Evolutionary conservation across 768 basidiomycete genomes (phyloP).

Genomic region (Lentinula guzmanii): DNA sequence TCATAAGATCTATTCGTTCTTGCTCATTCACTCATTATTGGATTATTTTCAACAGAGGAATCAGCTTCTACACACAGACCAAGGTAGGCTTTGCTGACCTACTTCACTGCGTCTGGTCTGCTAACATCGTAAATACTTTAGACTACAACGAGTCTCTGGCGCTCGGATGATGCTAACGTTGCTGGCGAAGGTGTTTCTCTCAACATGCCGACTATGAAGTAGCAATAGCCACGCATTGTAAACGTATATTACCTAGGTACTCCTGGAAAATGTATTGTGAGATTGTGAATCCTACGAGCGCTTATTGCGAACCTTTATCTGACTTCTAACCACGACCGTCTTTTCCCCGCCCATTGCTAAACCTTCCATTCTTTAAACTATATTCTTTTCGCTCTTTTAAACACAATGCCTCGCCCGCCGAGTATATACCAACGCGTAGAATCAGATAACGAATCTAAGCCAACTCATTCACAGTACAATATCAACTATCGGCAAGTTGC

Average conservation of each 20-base stretch:
- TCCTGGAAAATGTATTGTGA: neutral
- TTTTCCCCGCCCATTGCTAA: conserved; percentile 3
- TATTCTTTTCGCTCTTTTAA: neutral
- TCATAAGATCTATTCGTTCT: neutral
- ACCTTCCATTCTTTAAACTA: neutral
- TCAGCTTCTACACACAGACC: conserved; percentile 95
- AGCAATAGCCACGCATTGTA: neutral
- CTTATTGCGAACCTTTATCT: neutral
- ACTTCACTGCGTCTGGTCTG: neutral
- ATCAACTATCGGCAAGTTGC: conserved; percentile 5
- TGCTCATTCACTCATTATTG: neutral
- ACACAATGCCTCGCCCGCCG: neutral
- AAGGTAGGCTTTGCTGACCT: conserved; percentile 43
- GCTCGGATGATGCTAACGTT: conserved; percentile 66
- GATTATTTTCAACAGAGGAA: conserved; percentile 38
- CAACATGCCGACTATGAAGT: conserved; percentile 7
- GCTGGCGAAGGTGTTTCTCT: conserved; percentile 5
- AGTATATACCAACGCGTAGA: neutral
- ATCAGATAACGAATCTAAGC: neutral
- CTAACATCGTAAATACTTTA: conserved; percentile 19
- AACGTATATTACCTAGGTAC: too few species aligned
- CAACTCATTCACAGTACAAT: neutral
- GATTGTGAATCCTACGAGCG: neutral
- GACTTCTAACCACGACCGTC: neutral
- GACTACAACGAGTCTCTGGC: conserved; percentile 94